These are phyloP conservation scores for Passiflora organensis DNA, from an alignment of 345 rosid genomes.

Conservation along the genomic window DNA sequence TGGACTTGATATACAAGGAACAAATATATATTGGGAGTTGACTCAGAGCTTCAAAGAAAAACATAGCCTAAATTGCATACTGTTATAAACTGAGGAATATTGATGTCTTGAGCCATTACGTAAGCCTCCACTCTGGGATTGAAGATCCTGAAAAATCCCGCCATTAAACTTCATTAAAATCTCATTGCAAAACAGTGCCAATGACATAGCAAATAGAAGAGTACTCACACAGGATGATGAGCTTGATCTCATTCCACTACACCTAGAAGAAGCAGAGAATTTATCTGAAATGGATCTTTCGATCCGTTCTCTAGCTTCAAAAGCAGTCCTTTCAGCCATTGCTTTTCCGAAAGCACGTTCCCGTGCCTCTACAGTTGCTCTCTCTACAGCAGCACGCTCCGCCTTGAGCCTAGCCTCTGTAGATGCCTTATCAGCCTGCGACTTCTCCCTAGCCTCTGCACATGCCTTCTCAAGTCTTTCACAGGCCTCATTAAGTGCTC, in stretches of 20 bases:
- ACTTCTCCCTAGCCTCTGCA: slow-evolving; percentile 81
- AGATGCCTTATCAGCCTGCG: slow-evolving; percentile 40
- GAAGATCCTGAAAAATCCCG: slow-evolving; percentile 50
- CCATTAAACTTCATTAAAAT: slow-evolving; percentile 16
- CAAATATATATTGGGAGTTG: neutral
- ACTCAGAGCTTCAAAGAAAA: neutral
- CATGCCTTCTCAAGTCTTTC: slow-evolving; percentile 93
- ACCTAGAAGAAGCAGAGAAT: slow-evolving; percentile 49
- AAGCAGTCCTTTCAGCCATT: slow-evolving; percentile 62
- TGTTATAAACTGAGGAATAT: slow-evolving; percentile 48
- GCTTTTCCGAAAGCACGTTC: slow-evolving; percentile 66
- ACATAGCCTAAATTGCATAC: slow-evolving; percentile 5
- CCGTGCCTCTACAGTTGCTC: slow-evolving; percentile 92
- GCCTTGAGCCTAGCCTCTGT: slow-evolving; percentile 65
- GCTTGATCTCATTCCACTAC: slow-evolving; percentile 38
- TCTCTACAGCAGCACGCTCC: slow-evolving; percentile 90
- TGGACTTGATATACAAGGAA: neutral
- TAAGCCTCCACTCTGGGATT: slow-evolving; percentile 41
- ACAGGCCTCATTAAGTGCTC: slow-evolving; percentile 78
- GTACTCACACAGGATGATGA: slow-evolving; percentile 42
- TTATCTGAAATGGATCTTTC: slow-evolving; percentile 64
- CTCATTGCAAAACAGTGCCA: slow-evolving; percentile 1
- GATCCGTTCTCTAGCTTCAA: slow-evolving; percentile 60
- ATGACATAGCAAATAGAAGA: slow-evolving; percentile 1
- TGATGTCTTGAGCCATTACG: slow-evolving; percentile 44